Base-by-base conservation (phyloP, 257 asterid species). In the Vinca minor region DNA sequence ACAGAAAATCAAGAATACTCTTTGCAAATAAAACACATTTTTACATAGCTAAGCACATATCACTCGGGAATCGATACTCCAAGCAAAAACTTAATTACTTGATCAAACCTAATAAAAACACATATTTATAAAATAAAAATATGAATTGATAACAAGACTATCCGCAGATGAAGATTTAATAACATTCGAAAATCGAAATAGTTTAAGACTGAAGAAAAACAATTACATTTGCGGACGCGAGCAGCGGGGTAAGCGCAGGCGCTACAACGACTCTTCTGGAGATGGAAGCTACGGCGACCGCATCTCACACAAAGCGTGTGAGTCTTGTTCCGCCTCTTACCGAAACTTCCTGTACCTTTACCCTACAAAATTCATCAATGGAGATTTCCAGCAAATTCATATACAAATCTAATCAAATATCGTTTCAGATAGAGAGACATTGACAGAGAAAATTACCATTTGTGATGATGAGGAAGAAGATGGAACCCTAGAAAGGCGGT, bases 201-300 rank as follows among this genome's bases (percentile, higher is more conserved):
- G n/a, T 41, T 2, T 26, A 20, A 42, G 38, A 67, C 11, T 2
- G 17, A 26, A 14, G 34, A 53, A 62, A 1, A 44, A 71, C n/a
- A n/a, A n/a, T n/a, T 59, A 71, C 72, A 69, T 64, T 72, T 69
- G 9, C 78, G 55, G n/a, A 65, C 1, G 49, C 66, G 72, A 52
- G 69, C 72, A 17, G 72, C 73, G 3, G 75, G 75, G 34, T 65
- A 69, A n/a, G 65, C 63, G 31, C 75, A 74, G 28, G 79, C 65
- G 4, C 62, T 29, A 42, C 75, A 66, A 7, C 75, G 72, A 34
- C 77, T 63, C 81, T 76, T 76, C 63, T 58, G 71, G 23, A 58
- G 65, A 61, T 76, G 77, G 63, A 76, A 76, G 69, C 81, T 68
- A 17, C 72, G 69, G 48, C 72, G 58, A n/a, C 72, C 75, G 42